A percentile compares a stretch with the other conserved stretches of the same genome.
These are phyloP conservation scores for Monilinia polystroma DNA, from an alignment of 2,329 filamentous ascomycete genomes.

Conservation along the genomic window DNA sequence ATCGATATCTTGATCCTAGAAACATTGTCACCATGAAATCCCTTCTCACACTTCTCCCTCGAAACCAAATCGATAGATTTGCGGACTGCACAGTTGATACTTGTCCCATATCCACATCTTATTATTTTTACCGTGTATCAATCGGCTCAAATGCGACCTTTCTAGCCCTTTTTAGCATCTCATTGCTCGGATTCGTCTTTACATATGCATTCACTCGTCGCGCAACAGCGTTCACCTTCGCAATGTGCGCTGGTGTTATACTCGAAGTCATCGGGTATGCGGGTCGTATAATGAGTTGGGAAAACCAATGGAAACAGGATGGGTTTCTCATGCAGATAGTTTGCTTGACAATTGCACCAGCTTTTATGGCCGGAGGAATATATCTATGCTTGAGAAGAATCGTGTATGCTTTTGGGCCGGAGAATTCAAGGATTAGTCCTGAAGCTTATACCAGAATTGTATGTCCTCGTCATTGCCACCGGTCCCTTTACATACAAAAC, in stretches of 20 bases:
- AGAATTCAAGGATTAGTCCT: conserved; percentile 50
- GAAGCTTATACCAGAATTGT: conserved; percentile 52
- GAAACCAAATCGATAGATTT: conserved; percentile 5
- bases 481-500: conserved; percentile 32
- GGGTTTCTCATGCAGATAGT: conserved; percentile 58
- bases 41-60: conserved; percentile 10
- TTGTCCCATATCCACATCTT: conserved; percentile 42
- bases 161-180: conserved; percentile 50
- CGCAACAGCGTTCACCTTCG: conserved; percentile 52
- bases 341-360: conserved; percentile 62
- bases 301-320: conserved; percentile 51
- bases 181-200: conserved; percentile 44
- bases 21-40: conserved; percentile 14
- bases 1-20: not conserved
- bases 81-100: conserved; percentile 11
- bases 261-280: conserved; percentile 60
- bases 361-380: conserved; percentile 62
- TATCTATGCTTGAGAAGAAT: conserved; percentile 60
- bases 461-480: conserved; percentile 37
- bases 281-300: conserved; percentile 55
- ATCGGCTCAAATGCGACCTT: conserved; percentile 55
- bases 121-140: conserved; percentile 55
- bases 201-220: conserved; percentile 47
- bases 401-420: conserved; percentile 48
- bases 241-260: conserved; percentile 53